Conservation (phyloP, 2,329 filamentous ascomycete species). For the Colletotrichum theobromicola region DNA sequence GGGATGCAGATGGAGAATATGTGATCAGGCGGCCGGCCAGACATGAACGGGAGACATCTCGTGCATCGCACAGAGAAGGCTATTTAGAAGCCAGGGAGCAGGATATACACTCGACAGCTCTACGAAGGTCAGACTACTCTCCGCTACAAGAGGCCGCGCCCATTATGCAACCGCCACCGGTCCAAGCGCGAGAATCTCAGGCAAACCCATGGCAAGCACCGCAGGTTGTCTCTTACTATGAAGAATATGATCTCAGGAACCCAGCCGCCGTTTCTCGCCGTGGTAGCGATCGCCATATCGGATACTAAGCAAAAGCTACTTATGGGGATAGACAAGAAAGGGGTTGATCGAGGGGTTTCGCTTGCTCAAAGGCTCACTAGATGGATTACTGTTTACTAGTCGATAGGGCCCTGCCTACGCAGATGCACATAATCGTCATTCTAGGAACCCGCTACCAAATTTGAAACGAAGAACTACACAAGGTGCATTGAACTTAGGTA, state of each 20-base stretch:
- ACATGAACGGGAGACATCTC: conserved; percentile 30
- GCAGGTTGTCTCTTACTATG: conserved; percentile 24
- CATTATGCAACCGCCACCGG: not conserved
- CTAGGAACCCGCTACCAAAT: not conserved
- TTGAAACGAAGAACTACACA: not conserved
- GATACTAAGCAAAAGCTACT: not conserved
- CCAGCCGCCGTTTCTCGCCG: conserved; percentile 27
- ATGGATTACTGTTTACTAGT: not conserved
- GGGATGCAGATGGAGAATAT: conserved; percentile 50
- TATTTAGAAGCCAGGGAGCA: not conserved
- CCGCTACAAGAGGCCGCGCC: not conserved
- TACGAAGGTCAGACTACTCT: not conserved
- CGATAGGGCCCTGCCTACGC: not conserved
- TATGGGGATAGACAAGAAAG: not conserved
- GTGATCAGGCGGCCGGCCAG: conserved; percentile 47
- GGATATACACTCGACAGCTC: not conserved
- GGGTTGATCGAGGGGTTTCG: not conserved
- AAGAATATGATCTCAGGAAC: conserved; percentile 51
- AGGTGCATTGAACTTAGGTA: not conserved
- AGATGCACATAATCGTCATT: not conserved
- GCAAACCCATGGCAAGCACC: not conserved
- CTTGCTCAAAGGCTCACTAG: not conserved
- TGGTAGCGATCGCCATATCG: not conserved
- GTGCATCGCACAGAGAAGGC: conserved; percentile 23
- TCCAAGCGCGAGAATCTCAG: not conserved